phyloP scores from a whole-genome alignment of 768 basidiomycete genomes.

The Trametes coccinea region DNA sequence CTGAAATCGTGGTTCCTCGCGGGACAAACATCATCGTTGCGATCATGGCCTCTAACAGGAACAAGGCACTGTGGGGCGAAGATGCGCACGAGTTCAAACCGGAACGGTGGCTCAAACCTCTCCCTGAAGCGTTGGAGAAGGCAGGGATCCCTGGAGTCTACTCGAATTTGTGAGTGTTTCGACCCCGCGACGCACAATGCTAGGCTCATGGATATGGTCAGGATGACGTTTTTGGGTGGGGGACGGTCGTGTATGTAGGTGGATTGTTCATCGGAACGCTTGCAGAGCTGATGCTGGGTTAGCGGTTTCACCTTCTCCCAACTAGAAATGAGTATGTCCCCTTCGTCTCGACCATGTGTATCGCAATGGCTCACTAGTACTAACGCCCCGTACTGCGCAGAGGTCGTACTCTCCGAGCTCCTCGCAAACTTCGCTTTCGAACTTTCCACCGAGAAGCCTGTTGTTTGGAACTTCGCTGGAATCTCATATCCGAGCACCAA shows the following conservation, averaged over 20 bases:
- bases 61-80: conserved; percentile 60
- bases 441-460: conserved; percentile 21
- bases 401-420: conserved; percentile 32
- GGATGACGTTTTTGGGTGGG: conserved; percentile 11
- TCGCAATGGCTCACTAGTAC: conserved; percentile 10
- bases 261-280: neutral
- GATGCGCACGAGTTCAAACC: conserved; percentile 61
- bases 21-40: conserved; percentile 47
- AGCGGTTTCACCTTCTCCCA: conserved; percentile 30
- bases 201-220: neutral
- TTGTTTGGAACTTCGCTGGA: conserved; percentile 31
- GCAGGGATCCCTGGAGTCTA: conserved; percentile 28
- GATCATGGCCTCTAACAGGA: conserved; percentile 48
- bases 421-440: conserved; percentile 31
- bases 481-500: conserved; percentile 29
- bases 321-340: conserved; percentile 27
- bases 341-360: conserved; percentile 26
- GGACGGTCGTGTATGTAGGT: conserved; percentile 12
- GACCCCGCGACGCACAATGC: neutral
- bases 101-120: conserved; percentile 55
- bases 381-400: conserved; percentile 12
- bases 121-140: conserved; percentile 21
- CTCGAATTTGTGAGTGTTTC: conserved; percentile 22
- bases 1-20: conserved; percentile 46
- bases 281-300: neutral